Evolutionary conservation across 225 moss, liverwort and hornwort genomes (phyloP).

Genomic region (Rhytidiadelphus loreus): DNA sequence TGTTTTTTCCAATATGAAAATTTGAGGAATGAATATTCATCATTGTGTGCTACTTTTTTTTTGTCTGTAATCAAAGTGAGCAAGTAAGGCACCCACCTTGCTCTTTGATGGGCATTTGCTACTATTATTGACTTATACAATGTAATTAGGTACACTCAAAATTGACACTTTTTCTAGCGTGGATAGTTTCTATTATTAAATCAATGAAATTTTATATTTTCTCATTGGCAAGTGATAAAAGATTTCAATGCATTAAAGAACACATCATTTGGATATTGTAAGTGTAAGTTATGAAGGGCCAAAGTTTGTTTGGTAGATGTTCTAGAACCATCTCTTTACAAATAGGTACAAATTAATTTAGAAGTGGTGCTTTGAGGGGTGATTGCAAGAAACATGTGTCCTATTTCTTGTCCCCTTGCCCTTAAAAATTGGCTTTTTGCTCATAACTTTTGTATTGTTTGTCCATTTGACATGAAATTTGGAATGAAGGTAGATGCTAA

Average conservation of each 20-base stretch:
- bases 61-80: background rate
- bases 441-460: no score
- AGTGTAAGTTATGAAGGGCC: background rate
- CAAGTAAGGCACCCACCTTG: background rate
- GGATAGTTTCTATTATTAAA: background rate
- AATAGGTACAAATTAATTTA: no score
- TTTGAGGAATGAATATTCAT: rapidly evolving
- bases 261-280: background rate
- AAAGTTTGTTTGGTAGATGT: background rate
- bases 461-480: no score
- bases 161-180: background rate
- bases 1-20: background rate
- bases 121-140: background rate
- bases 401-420: no score
- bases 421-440: no score
- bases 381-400: no score
- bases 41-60: background rate
- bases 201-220: background rate
- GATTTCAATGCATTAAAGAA: background rate
- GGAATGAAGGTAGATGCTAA: no score
- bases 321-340: no score
- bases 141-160: background rate
- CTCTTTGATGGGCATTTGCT: no score
- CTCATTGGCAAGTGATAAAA: background rate
- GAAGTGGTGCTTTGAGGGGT: no score